A percentile compares a stretch with the other conserved stretches of the same genome.
These are phyloP conservation scores for Trichosanthes truncata DNA, from an alignment of 306 rosid genomes.

Conservation along the genomic window DNA sequence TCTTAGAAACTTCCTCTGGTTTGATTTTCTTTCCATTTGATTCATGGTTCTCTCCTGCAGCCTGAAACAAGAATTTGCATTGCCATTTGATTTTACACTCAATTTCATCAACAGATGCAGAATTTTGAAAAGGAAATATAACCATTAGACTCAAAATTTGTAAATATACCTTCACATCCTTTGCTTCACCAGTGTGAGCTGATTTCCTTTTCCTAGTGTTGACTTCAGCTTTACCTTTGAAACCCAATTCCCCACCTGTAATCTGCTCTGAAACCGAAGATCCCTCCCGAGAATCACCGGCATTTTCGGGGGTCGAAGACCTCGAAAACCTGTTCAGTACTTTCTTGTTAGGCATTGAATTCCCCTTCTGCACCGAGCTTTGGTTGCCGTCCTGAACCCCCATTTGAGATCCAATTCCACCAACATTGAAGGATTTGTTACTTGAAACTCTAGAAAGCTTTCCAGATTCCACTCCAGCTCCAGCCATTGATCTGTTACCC, in stretches of 20 bases:
- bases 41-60: constrained; percentile 20
- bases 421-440: constrained; percentile 12
- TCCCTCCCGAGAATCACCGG: constrained; percentile 41
- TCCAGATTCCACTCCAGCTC: constrained; percentile 20
- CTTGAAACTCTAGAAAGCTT: constrained; percentile 26
- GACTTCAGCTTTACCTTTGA: constrained; percentile 20
- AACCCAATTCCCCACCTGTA: constrained; percentile 26
- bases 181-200: constrained; percentile 30
- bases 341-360: constrained; percentile 20
- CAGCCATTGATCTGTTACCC: constrained; percentile 20
- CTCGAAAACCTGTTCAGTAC: constrained; percentile 22
- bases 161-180: constrained; percentile 28
- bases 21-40: constrained; percentile 35
- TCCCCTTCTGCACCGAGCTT: constrained; percentile 5
- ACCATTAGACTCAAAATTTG: background rate
- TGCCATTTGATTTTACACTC: background rate
- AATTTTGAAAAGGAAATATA: background rate
- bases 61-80: constrained; percentile 14
- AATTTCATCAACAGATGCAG: background rate
- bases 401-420: constrained; percentile 15
- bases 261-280: constrained; percentile 50
- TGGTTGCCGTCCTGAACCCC: constrained; percentile 22
- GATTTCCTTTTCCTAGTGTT: constrained; percentile 37
- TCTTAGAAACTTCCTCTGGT: constrained; percentile 25
- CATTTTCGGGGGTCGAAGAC: constrained; percentile 38